Conservation (phyloP, 2,329 filamentous ascomycete genomes). For the Ophioceras dolichostomum region DNA sequence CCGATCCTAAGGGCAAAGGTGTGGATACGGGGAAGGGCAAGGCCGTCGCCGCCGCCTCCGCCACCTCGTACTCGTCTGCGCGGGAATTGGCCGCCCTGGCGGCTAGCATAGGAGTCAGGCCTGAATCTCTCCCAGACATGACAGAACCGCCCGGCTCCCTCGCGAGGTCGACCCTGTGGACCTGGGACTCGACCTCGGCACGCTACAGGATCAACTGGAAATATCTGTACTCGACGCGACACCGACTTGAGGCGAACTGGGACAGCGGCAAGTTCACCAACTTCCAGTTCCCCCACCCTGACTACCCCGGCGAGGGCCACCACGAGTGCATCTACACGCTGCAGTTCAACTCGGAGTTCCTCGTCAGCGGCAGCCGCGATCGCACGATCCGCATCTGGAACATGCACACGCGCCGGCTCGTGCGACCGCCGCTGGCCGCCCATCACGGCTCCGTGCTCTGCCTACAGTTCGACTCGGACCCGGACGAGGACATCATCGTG, state of each 20-base stretch:
- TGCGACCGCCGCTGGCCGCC: slow-evolving; percentile 58
- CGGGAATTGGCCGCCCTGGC: slow-evolving; percentile 2
- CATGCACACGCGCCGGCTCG: slow-evolving; percentile 66
- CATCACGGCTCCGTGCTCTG: slow-evolving; percentile 85
- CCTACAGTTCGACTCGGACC: slow-evolving; percentile 83
- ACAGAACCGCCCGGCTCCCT: slow-evolving; percentile 17
- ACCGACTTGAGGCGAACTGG: slow-evolving; percentile 84
- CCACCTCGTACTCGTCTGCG: not conserved
- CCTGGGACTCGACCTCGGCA: slow-evolving; percentile 33
- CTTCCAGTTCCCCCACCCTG: slow-evolving; percentile 82
- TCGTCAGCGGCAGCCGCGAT: slow-evolving; percentile 91
- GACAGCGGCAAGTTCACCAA: slow-evolving; percentile 67
- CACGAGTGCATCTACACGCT: slow-evolving; percentile 90
- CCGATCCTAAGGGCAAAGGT: slow-evolving; percentile 9
- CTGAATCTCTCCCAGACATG: slow-evolving; percentile 17
- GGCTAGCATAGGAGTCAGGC: too few species aligned
- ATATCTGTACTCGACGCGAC: slow-evolving; percentile 80
- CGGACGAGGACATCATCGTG: slow-evolving; percentile 82
- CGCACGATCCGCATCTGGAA: slow-evolving; percentile 84
- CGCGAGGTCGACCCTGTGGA: slow-evolving; percentile 34
- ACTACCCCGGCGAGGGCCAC: slow-evolving; percentile 70
- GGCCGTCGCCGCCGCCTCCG: slow-evolving; percentile 9
- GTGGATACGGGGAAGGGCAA: slow-evolving; percentile 23
- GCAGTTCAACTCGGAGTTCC: slow-evolving; percentile 72
- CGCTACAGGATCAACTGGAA: slow-evolving; percentile 74